These are phyloP conservation scores for Alternaria sp. DNA, from an alignment of 2,329 filamentous ascomycete species.

Conservation along the genomic window DNA sequence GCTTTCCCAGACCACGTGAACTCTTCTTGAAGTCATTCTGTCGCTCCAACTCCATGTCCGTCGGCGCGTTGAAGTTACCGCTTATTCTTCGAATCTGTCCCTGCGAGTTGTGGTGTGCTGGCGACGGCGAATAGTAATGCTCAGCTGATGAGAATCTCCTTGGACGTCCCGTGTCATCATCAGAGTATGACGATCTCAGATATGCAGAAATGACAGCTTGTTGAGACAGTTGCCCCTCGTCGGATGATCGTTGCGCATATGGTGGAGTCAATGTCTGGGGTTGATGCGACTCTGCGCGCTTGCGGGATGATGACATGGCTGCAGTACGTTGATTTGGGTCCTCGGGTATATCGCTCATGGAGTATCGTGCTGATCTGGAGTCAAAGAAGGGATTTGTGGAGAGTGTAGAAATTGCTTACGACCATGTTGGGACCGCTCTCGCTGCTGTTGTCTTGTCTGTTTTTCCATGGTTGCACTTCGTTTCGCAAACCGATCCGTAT, in stretches of 20 bases:
- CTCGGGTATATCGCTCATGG: conserved; percentile 14
- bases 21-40: conserved; percentile 23
- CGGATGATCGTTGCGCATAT: conserved; percentile 2
- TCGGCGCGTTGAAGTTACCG: conserved; percentile 42
- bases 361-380: conserved; percentile 7
- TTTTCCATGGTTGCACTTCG: conserved; percentile 13
- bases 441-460: conserved; percentile 13
- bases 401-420: conserved; percentile 6
- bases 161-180: conserved; percentile 10
- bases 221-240: conserved; percentile 10
- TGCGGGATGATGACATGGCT: conserved; percentile 14
- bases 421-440: conserved; percentile 8
- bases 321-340: conserved; percentile 4
- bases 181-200: conserved; percentile 12
- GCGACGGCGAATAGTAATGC: conserved; percentile 10
- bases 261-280: conserved; percentile 3
- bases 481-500: background rate
- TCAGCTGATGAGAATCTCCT: conserved; percentile 21
- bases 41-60: conserved; percentile 33
- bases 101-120: conserved; percentile 13
- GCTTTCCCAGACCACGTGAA: conserved; percentile 20
- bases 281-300: conserved; percentile 25
- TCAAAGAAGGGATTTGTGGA: background rate
- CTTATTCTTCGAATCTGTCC: conserved; percentile 30
- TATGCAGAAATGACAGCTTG: conserved; percentile 15